Base-by-base conservation (phyloP, 2,329 filamentous ascomycete species). In the Trichoderma atroviride region DNA sequence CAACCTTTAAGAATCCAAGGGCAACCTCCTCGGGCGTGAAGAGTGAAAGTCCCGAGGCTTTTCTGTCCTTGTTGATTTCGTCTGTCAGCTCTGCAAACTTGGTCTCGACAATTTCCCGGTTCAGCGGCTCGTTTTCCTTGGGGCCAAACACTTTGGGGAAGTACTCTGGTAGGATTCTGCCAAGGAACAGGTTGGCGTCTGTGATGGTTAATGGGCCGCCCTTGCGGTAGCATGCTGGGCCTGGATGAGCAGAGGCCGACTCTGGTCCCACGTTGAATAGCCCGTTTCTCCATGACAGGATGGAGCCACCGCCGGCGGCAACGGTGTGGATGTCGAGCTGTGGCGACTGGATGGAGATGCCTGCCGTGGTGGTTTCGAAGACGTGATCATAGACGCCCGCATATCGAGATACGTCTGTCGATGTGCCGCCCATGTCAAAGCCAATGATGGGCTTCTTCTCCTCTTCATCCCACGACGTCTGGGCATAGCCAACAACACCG, bases 261-360 rank as follows among this genome's bases (percentile, higher is more conserved):
- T 92, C 90, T 0, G 91, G 91, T 0, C 91, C 91, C 6, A 93
- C 91, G 1, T 89, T 87, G 72, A 93, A 92, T 2, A 93, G 81
- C 0, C 91, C 91, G 70, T 92, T 92, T 70, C 86, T 87, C 84
- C 88, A 93, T 74, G 89, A 90, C 0, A 94, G 81, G 19, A 88
- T 83, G 1, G 88, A 91, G n/a, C 90, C 90, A 70, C 91, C 91
- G 22, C 91, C 91, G 7, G 91, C 91, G 29, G 91, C 91, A 5
- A 94, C 91, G 1, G 92, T 95, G 76, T 93, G 92, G 76, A 95
- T 94, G 74, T 94, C 92, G 1, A 94, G 85, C 75, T 94, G 92
- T 0, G 92, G 92, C 1, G 89, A 91, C 72, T 94, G 91, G 13
- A 94, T 92, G 1, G 91, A 90, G 1, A 94, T 88, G 14, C 92